Evolutionary conservation across 306 rosid species (phyloP).

Genomic region (Acacia crassicarpa): DNA sequence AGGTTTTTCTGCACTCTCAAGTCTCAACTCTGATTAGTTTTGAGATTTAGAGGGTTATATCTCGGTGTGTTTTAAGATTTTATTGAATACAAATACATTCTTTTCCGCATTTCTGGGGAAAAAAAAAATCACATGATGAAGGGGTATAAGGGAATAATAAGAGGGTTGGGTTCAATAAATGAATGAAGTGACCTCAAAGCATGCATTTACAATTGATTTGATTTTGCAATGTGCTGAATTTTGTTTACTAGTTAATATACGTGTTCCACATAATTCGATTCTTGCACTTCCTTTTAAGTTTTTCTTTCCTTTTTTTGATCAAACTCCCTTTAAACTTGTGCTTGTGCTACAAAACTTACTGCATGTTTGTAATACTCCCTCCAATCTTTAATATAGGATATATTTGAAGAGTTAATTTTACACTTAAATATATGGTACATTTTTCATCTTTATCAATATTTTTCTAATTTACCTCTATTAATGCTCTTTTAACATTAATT

Average conservation of each 20-base stretch:
- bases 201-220: constrained; percentile 2
- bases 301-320: too few species aligned
- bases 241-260: background rate
- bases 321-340: too few species aligned
- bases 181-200: background rate
- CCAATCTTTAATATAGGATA: too few species aligned
- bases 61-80: background rate
- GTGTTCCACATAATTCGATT: background rate
- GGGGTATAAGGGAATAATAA: background rate
- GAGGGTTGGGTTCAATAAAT: background rate
- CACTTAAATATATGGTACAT: too few species aligned
- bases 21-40: background rate
- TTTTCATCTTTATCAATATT: too few species aligned
- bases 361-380: too few species aligned
- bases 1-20: background rate
- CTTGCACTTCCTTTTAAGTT: background rate
- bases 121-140: background rate
- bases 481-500: too few species aligned
- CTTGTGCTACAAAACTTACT: too few species aligned
- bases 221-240: background rate
- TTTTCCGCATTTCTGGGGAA: background rate
- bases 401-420: too few species aligned
- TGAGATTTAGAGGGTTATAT: background rate
- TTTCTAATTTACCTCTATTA: too few species aligned
- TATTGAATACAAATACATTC: background rate